A percentile compares a stretch with the other conserved stretches of the same genome.
phyloP scores from a whole-genome alignment of 805 yeast genomes.

The Starmerella kuoi region DNA sequence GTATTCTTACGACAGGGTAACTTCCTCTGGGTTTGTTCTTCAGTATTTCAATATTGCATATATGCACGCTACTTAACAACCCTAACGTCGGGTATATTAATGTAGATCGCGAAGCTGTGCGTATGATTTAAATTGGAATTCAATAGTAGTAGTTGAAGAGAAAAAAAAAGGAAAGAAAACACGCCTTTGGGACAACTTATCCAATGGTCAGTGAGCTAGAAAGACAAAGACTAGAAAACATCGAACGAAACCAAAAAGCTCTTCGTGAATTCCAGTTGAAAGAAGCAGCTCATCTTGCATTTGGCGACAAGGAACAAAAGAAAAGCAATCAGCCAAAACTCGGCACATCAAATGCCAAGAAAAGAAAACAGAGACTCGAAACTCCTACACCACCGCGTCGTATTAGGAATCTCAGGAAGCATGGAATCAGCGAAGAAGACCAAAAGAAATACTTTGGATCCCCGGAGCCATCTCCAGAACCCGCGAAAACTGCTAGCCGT shows the following conservation, averaged over 20 bases:
- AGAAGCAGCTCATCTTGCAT: constrained; percentile 42
- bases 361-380: constrained; percentile 7
- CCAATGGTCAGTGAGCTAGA: constrained; percentile 28
- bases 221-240: constrained; percentile 31
- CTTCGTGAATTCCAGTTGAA: constrained; percentile 59
- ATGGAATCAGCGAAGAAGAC: constrained; percentile 23
- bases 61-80: too few relatives aligned
- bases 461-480: constrained; percentile 20
- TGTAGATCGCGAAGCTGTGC: too few relatives aligned
- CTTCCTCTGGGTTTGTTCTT: too few relatives aligned
- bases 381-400: constrained; percentile 19
- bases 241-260: constrained; percentile 68
- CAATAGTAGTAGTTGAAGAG: too few relatives aligned
- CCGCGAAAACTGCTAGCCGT: constrained; percentile 2
- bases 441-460: constrained; percentile 21
- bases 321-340: constrained; percentile 22
- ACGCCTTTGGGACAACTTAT: too few relatives aligned
- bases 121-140: too few relatives aligned
- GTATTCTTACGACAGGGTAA: too few relatives aligned
- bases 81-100: too few relatives aligned
- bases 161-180: too few relatives aligned
- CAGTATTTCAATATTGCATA: too few relatives aligned
- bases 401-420: constrained; percentile 38
- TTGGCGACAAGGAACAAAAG: constrained; percentile 35
- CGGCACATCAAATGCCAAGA: constrained; percentile 15